A percentile compares a stretch with the other conserved stretches of the same genome.
These are phyloP conservation scores for Sparassis latifolia DNA, from an alignment of 1,284 basidiomycete genomes.

Conservation along the genomic window DNA sequence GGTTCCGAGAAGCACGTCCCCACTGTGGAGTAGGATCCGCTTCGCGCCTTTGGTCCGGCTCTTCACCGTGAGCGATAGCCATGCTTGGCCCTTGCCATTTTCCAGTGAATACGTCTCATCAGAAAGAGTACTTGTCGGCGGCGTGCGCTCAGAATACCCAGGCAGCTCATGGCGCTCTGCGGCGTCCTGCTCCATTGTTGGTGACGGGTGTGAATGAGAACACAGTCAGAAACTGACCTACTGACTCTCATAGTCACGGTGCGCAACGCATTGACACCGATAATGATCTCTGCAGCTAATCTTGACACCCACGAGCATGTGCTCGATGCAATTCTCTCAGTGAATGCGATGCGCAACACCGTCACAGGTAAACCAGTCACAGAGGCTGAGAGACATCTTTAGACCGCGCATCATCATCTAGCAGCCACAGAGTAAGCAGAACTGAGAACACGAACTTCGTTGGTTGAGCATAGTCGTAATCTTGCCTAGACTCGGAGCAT, in stretches of 20 bases:
- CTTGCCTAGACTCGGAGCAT: too few relatives aligned
- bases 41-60: conserved; percentile 23
- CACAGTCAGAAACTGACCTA: neutral
- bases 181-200: neutral
- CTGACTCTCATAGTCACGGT: neutral
- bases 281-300: neutral
- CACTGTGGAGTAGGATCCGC: conserved; percentile 24
- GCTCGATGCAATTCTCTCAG: neutral
- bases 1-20: conserved; percentile 23
- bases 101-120: conserved; percentile 33
- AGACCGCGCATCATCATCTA: too few relatives aligned
- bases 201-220: neutral
- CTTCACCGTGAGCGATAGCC: conserved; percentile 24
- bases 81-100: conserved; percentile 29
- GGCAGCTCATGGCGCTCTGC: conserved; percentile 7
- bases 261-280: neutral
- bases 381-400: too few relatives aligned
- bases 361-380: too few relatives aligned
- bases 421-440: too few relatives aligned
- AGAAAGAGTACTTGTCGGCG: conserved; percentile 6
- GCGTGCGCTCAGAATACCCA: conserved; percentile 7
- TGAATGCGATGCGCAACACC: too few relatives aligned
- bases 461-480: too few relatives aligned
- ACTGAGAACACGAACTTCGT: too few relatives aligned
- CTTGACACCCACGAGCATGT: neutral